These are phyloP conservation scores for Stephanodiscus minutulus DNA, from an alignment of 108 stramenopile species.

Conservation along the genomic window DNA sequence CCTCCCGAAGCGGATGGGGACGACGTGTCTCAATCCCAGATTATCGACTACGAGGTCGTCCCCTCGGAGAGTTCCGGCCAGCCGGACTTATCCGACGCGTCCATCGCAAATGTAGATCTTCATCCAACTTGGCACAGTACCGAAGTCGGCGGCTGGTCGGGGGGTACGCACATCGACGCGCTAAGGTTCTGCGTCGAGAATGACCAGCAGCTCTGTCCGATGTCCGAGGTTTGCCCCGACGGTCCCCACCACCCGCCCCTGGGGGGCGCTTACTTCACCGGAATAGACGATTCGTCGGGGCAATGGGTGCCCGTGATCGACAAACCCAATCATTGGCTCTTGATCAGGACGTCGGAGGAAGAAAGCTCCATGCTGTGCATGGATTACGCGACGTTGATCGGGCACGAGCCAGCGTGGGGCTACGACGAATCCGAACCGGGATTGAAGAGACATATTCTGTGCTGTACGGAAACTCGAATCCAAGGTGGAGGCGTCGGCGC, in stretches of 20 bases:
- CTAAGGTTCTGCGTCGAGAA: slow-evolving; percentile 13
- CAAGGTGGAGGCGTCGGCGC: not conserved
- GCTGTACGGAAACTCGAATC: slow-evolving; percentile 8
- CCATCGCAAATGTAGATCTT: slow-evolving; percentile 3
- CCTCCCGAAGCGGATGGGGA: not conserved
- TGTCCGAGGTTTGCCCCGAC: slow-evolving; percentile 8
- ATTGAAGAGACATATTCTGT: slow-evolving; percentile 17
- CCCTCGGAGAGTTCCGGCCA: slow-evolving; percentile 20
- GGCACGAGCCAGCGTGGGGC: slow-evolving; percentile 20
- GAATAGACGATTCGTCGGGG: not conserved
- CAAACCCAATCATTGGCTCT: slow-evolving; percentile 15
- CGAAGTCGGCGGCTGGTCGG: slow-evolving; percentile 13
- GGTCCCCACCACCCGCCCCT: slow-evolving; percentile 10
- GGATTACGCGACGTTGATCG: slow-evolving; percentile 17
- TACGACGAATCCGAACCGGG: slow-evolving; percentile 15
- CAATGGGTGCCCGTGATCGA: slow-evolving; percentile 16
- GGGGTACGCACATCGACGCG: slow-evolving; percentile 20
- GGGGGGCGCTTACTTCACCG: not conserved
- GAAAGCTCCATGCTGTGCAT: slow-evolving; percentile 6
- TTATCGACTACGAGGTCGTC: no score
- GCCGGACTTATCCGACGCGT: not conserved
- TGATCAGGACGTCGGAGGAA: slow-evolving; percentile 14
- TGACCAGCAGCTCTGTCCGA: slow-evolving; percentile 13
- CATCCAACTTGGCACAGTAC: slow-evolving; percentile 19
- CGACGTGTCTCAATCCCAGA: not conserved